Evolutionary conservation across 805 yeast species (phyloP).

Genomic region (Pichia manshurica): DNA sequence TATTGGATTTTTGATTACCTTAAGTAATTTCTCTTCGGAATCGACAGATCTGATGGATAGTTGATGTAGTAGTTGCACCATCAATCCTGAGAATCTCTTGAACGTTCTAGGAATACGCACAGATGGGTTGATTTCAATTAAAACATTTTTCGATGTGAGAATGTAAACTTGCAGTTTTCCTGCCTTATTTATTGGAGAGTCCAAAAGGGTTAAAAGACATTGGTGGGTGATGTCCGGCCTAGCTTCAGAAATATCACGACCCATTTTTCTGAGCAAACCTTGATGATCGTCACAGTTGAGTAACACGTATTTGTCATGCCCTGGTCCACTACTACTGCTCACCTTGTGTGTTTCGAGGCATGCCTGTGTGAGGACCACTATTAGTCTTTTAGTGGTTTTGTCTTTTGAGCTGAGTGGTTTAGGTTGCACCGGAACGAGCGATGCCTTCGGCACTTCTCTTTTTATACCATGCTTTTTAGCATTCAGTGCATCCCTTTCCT

Average conservation of each 20-base stretch:
- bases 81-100: slow-evolving; percentile 93
- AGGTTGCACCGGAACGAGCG: slow-evolving; percentile 85
- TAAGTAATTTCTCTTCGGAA: slow-evolving; percentile 88
- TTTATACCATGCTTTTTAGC: slow-evolving; percentile 15
- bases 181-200: slow-evolving; percentile 97
- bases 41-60: slow-evolving; percentile 90
- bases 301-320: slow-evolving; percentile 87
- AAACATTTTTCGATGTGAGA: slow-evolving; percentile 90
- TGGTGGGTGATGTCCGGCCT: slow-evolving; percentile 99
- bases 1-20: slow-evolving; percentile 94
- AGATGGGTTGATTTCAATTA: slow-evolving; percentile 91
- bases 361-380: slow-evolving; percentile 94
- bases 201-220: slow-evolving; percentile 87
- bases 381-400: slow-evolving; percentile 76
- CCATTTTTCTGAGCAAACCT: slow-evolving; percentile 90
- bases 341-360: slow-evolving; percentile 92
- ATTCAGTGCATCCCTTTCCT: slow-evolving; percentile 40
- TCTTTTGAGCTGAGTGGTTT: slow-evolving; percentile 74
- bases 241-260: slow-evolving; percentile 95
- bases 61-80: slow-evolving; percentile 94
- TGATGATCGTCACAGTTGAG: slow-evolving; percentile 98
- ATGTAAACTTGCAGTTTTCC: slow-evolving; percentile 95
- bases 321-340: slow-evolving; percentile 61
- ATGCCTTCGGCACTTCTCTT: slow-evolving; percentile 42
- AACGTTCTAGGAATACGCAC: slow-evolving; percentile 98